A percentile compares a stretch with the other conserved stretches of the same genome.
These are phyloP conservation scores for Botrytis sinoallii DNA, from an alignment of 2,329 filamentous ascomycete genomes.

Conservation along the genomic window DNA sequence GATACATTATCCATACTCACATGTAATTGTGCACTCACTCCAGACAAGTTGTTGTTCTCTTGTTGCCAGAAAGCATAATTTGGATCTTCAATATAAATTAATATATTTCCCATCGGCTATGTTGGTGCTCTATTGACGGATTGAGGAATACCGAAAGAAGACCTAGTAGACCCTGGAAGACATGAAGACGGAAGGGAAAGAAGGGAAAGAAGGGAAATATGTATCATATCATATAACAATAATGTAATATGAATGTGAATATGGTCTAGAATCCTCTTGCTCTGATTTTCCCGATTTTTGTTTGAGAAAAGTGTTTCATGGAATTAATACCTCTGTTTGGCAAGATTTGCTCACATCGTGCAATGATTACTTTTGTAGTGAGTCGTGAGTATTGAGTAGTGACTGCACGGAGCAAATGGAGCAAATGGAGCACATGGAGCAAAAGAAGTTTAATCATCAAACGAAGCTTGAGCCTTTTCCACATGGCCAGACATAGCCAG, in stretches of 20 bases:
- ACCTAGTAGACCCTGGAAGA: neutral
- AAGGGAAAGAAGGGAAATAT: neutral
- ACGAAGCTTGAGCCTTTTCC: neutral
- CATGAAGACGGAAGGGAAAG: neutral
- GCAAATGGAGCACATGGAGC: neutral
- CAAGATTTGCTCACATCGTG: neutral
- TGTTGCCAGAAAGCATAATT: neutral
- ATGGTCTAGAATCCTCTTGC: neutral
- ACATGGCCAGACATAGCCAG: neutral
- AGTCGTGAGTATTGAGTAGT: neutral
- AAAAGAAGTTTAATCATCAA: neutral
- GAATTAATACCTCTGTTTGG: neutral
- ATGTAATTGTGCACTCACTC: neutral
- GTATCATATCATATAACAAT: neutral
- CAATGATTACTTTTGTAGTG: neutral
- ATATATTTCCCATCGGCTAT: slow-evolving; percentile 9
- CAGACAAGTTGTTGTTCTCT: neutral
- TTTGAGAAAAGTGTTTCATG: neutral
- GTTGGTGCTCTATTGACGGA: neutral
- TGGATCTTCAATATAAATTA: slow-evolving; percentile 4
- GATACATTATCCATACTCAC: neutral
- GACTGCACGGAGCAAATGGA: neutral
- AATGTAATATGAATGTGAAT: neutral
- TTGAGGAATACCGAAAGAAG: slow-evolving; percentile 2
- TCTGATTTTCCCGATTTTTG: neutral